Evolutionary conservation across 2,329 filamentous ascomycete genomes (phyloP), one percentile per base, ranked within the genome.

Genomic region (Botrytis galanthina): DNA sequence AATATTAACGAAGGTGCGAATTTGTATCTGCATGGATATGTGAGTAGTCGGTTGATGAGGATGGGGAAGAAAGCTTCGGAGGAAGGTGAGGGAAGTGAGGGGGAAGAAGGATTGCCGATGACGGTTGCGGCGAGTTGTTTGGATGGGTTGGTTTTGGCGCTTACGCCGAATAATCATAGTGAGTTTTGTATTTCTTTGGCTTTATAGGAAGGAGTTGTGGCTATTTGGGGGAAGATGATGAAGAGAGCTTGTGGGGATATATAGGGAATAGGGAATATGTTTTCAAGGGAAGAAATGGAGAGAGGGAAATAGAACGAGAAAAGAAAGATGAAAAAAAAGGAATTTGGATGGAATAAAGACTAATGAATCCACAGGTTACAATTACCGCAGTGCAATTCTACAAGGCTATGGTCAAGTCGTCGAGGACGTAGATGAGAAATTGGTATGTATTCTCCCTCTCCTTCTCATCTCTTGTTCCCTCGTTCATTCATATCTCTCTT

Each of bases 1-100:
- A 51, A 62, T 9, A 35, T 69, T 6, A 85, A 87, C 69, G 90
- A 94, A 76, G 89, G 91, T 0, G 85, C 94, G 8, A 91, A 94
- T 73, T 87, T 92, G 75, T 97, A 97, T 81, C 87, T 97, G 12
- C 94, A 97, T 82, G 93, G 93, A 80, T 97, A 95, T 82, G 91
- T 95, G 77, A 93, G 90, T 74, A 90, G 90, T 0, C 91, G 94
- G 12, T 85, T 97, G 48, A 92, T 95, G 86, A 91, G 91, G 18
- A 60, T 72, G 71, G 63, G 63, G 0, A 68, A 72, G 29, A 37
- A 8, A 18, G 51, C 51, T 6, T 14, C 35, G 12, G 63, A 29
- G 32, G 63, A 46, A 14, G 60, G 60, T 10, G 60, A 42, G 7
- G 42, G 46, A 35, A 26, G 46, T 22, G 63, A 29, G 51, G 60